Evolutionary conservation across 176 grass and related monocot genomes (phyloP), one percentile per base, ranked within the genome.

Genomic region (Juncus inflexus): DNA sequence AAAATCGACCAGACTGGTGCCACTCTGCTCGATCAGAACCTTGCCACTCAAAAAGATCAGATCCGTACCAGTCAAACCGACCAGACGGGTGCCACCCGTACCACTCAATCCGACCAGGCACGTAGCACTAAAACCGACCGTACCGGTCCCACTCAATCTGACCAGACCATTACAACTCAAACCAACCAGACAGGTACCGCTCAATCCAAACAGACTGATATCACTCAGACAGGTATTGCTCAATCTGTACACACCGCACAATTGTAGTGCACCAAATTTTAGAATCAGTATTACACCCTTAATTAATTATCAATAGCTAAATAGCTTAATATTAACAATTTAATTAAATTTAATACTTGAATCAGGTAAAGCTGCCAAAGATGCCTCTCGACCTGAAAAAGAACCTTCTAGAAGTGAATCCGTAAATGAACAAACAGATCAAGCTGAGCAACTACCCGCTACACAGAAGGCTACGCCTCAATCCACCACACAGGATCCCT

Each of bases 341-440:
- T 28, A 28, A 28, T 28, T 28, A 28, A 28, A 28, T 28, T 28
- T 28, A 28, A 28, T 14, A 14, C 50, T n/a, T 55, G 35, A 37
- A 37, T 13, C 50, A 1, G 11, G 7, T 54, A 67, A 53, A 28
- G 37, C 65, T 13, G 38, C 45, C 35, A 6, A 52, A 28, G 19
- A 28, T 28, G 19, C 19, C 19, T 28, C 19, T 39, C 3, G 3
- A 67, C 11, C 19, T 4, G 65, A 5, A 4, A 53, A 67, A 54
- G 47, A 67, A 67, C 5, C 65, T 67, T 54, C 10, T 35, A 42
- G 40, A 42, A 69, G 42, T 52, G 55, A 7, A 55, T 38, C 65
- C 50, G 53, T n/a, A 10, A 69, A 28, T 28, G 45, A 54, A 40
- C 28, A 9, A 15, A 39, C 52, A 55, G 50, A 55, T 54, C n/a